Percentiles rank a stretch among this genome's conserved stretches.
phyloP scores from a whole-genome alignment of 1,139 yeast genomes.

The Nakaseomyces sp. region DNA sequence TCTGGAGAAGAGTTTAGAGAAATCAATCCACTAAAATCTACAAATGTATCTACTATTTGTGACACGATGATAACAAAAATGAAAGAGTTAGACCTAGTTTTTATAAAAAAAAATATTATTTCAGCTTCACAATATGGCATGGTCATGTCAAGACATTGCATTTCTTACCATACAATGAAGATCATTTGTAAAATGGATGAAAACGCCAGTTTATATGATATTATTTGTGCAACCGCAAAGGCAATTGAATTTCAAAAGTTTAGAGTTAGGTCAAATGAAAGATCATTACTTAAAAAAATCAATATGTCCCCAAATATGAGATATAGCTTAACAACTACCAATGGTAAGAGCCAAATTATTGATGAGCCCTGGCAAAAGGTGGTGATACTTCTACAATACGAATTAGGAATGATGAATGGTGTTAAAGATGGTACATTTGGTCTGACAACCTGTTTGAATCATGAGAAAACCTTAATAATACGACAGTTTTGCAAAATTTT shows the following conservation, averaged over 20 bases:
- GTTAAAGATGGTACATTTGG: too few relatives aligned
- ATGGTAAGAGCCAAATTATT: slow-evolving; percentile 21
- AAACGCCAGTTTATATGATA: slow-evolving; percentile 19
- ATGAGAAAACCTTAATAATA: slow-evolving; percentile 37
- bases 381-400: slow-evolving; percentile 37
- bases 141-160: slow-evolving; percentile 39
- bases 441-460: slow-evolving; percentile 34
- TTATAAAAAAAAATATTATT: slow-evolving; percentile 29
- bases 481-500: slow-evolving; percentile 36
- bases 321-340: slow-evolving; percentile 29
- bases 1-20: slow-evolving; percentile 25
- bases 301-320: slow-evolving; percentile 34
- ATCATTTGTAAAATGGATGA: slow-evolving; percentile 23
- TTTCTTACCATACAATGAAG: slow-evolving; percentile 38
- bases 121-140: slow-evolving; percentile 13
- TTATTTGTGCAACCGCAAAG: slow-evolving; percentile 30
- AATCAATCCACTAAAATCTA: slow-evolving; percentile 21
- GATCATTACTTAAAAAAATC: slow-evolving; percentile 36
- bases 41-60: slow-evolving; percentile 31
- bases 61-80: slow-evolving; percentile 6
- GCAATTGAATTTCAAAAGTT: slow-evolving; percentile 36
- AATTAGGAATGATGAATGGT: slow-evolving; percentile 45
- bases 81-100: slow-evolving; percentile 21
- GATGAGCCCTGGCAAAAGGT: slow-evolving; percentile 32
- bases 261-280: slow-evolving; percentile 38